Conservation (phyloP, 2,329 filamentous ascomycete genomes). For the Xylaria sp. region DNA sequence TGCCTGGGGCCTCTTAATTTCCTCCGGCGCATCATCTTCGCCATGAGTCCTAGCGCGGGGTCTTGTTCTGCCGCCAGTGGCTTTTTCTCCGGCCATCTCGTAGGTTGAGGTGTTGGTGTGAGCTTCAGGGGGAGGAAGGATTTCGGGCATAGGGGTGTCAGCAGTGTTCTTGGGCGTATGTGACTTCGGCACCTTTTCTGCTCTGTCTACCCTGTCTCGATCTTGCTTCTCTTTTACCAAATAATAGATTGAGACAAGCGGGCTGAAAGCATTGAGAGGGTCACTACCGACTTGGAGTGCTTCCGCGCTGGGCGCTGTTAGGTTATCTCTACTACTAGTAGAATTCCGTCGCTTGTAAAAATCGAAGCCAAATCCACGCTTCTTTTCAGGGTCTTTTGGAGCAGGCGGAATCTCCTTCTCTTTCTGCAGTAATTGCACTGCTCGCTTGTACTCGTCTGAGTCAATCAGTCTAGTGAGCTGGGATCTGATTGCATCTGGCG, state of each 20-base stretch:
- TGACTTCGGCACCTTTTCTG: conserved; percentile 50
- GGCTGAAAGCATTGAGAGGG: conserved; percentile 92
- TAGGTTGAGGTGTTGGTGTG: conserved; percentile 88
- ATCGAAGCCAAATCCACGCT: conserved; percentile 87
- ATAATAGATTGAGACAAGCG: conserved; percentile 93
- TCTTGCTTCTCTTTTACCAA: conserved; percentile 95
- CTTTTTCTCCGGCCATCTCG: conserved; percentile 89
- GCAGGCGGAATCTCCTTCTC: conserved; percentile 71
- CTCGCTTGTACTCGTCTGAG: conserved; percentile 92
- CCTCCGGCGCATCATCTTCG: conserved; percentile 87
- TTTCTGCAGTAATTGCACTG: conserved; percentile 75
- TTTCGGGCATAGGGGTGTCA: conserved; percentile 71
- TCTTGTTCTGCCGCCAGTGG: conserved; percentile 83
- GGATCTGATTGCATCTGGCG: conserved; percentile 81
- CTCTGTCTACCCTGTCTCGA: conserved; percentile 68
- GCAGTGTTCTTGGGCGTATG: conserved; percentile 55
- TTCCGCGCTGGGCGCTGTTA: conserved; percentile 86
- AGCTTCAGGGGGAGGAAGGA: conserved; percentile 83
- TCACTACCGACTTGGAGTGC: conserved; percentile 84
- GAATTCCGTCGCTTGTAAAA: conserved; percentile 97
- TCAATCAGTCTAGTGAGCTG: conserved; percentile 89
- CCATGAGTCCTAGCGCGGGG: conserved; percentile 92
- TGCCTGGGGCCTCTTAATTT: conserved; percentile 72
- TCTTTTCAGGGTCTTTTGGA: conserved; percentile 79
- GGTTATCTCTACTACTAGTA: conserved; percentile 85